A percentile compares a stretch with the other conserved stretches of the same genome.
Conservation (phyloP, 78 protist species). For the Pigoraptor vietnamica region DNA sequence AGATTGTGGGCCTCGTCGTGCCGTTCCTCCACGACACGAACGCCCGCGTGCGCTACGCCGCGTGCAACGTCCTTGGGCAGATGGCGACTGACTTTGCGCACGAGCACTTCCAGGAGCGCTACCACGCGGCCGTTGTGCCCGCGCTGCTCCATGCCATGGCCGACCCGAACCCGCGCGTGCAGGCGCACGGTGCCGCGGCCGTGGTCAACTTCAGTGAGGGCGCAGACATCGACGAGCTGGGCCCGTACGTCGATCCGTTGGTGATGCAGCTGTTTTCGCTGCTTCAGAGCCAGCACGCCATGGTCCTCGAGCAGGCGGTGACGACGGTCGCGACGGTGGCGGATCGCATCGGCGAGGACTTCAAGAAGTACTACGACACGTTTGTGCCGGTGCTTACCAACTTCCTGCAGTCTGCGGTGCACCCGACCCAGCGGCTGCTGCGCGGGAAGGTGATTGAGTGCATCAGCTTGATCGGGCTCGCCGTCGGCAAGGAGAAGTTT, state of each 20-base stretch:
- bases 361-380: slow-evolving; percentile 48
- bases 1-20: slow-evolving; percentile 1
- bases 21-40: slow-evolving; percentile 55
- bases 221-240: neutral
- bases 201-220: slow-evolving; percentile 57
- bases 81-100: slow-evolving; percentile 67
- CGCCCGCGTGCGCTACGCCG: slow-evolving; percentile 85
- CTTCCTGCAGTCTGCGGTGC: slow-evolving; percentile 26
- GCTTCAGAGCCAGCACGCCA: slow-evolving; percentile 3
- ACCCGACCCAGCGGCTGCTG: slow-evolving; percentile 31
- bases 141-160: slow-evolving; percentile 30
- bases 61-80: slow-evolving; percentile 80
- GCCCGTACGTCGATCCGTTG: neutral
- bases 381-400: slow-evolving; percentile 68
- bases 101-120: slow-evolving; percentile 22
- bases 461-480: slow-evolving; percentile 76
- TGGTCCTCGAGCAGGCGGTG: slow-evolving; percentile 31
- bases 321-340: slow-evolving; percentile 31
- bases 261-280: slow-evolving; percentile 14
- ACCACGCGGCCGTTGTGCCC: slow-evolving; percentile 23
- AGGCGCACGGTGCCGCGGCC: slow-evolving; percentile 69
- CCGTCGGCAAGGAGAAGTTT: slow-evolving; percentile 81
- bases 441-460: slow-evolving; percentile 88
- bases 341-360: slow-evolving; percentile 23
- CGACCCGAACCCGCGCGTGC: slow-evolving; percentile 57